Base-by-base conservation (phyloP, 257 asterid genomes). In the Linaria vulgaris region DNA sequence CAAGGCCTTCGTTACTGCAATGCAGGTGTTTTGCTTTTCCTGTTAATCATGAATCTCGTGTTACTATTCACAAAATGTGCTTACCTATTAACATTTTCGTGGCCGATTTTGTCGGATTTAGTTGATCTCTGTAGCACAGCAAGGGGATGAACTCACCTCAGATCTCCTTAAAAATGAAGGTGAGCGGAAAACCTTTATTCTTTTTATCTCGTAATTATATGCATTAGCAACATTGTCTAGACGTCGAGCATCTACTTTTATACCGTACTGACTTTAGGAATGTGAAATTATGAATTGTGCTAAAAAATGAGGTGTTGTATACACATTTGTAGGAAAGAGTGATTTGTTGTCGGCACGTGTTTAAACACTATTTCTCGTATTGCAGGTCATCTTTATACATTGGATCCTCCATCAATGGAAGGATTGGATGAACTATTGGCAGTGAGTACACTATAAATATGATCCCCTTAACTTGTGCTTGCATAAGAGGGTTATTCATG, bases 51-150 rank as follows among this genome's bases (percentile, higher is more conserved):
- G 64, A 22, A 46, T 12, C 41, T 21, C 51, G 47, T 50, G 31
- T 16, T 38, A 11, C 9, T 3, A 7, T 1, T 8, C 5, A 24
- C 14, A 30, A 13, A 15, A 13, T 41, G 15, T 15, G 25, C 1
- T 56, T 79, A n/a, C n/a, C n/a, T n/a, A n/a, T n/a, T n/a, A 23
- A 66, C 22, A 7, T 9, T 15, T 16, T 23, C 52, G 22, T 64
- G 55, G 43, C 13, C 24, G 59, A 66, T 21, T n/a, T 61, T 22
- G 19, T 50, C 75, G 63, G 17, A 12, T 67, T 55, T 66, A 92
- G 98, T 75, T 88, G 76, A 81, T 92, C 59, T 80, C 90, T 67
- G 77, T 92, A 59, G 97, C 94, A 63, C 98, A 91, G 85, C 83
- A 87, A 56, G 98, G 98, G 34, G 58, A 77, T 52, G 86, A 81